Evolutionary conservation across 2,329 filamentous ascomycete species (phyloP).

Genomic region (Aureobasidium sp.): DNA sequence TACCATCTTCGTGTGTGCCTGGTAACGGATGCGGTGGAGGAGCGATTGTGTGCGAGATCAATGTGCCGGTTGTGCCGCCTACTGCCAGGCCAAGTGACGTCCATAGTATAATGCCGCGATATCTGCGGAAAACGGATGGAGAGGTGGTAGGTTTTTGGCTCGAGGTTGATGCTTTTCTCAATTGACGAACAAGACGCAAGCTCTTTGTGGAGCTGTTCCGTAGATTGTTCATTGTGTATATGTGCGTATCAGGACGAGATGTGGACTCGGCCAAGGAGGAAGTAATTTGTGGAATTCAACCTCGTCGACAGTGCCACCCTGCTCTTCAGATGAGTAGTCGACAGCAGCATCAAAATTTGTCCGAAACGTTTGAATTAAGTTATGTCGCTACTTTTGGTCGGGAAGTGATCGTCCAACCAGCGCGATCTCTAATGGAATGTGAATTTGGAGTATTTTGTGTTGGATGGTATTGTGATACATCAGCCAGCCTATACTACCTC

Average conservation of each 20-base stretch:
- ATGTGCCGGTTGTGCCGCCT: conserved; percentile 36
- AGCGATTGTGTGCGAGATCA: conserved; percentile 35
- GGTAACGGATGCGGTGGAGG: conserved; percentile 38
- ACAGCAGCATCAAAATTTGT: background rate
- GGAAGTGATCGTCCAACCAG: no score
- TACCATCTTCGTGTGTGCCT: conserved; percentile 36
- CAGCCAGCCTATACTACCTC: no score
- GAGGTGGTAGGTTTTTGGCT: background rate
- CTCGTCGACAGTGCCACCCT: background rate
- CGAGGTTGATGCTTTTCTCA: background rate
- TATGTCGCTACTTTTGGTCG: background rate
- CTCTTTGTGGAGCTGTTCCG: background rate
- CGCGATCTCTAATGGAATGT: no score
- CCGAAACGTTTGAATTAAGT: background rate
- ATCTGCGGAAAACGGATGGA: conserved; percentile 17
- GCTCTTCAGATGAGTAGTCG: background rate
- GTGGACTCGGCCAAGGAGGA: background rate
- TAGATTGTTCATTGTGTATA: background rate
- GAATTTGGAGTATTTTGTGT: no score
- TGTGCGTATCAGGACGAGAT: background rate
- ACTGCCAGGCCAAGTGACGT: conserved; percentile 34
- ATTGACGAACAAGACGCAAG: background rate
- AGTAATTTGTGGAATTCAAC: background rate
- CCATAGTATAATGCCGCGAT: conserved; percentile 21
- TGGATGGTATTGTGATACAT: no score